Percentiles rank a stretch among this genome's conserved stretches.
Conservation (phyloP, 192 early-diverging fungal genomes). For the Dispira parvispora region DNA sequence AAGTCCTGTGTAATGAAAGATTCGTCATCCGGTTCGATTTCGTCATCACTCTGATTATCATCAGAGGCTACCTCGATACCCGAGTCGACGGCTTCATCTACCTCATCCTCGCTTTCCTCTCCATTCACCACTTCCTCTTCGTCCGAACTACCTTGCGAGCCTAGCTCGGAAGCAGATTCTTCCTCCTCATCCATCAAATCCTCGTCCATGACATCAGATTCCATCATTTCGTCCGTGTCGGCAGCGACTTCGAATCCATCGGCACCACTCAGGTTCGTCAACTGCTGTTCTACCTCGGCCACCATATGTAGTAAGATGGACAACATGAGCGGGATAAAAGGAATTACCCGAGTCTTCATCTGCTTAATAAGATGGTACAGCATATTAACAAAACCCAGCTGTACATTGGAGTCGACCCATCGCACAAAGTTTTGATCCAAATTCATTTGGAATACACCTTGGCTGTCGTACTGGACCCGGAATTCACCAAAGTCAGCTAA, state of each 20-base stretch:
- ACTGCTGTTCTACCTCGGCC: conserved; percentile 37
- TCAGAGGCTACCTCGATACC: conserved; percentile 6
- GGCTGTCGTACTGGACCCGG: too few species aligned
- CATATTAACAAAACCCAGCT: too few species aligned
- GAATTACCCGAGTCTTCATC: conserved; percentile 12
- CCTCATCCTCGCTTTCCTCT: conserved; percentile 8
- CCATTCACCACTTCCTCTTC: conserved; percentile 8
- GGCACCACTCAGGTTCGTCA: conserved; percentile 18
- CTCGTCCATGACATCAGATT: conserved; percentile 13
- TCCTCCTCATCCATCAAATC: conserved; percentile 12
- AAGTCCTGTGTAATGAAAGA: not conserved
- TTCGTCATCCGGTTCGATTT: conserved; percentile 2
- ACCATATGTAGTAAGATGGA: conserved; percentile 60
- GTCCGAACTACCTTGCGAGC: conserved; percentile 11
- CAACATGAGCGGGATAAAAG: conserved; percentile 54
- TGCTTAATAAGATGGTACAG: too few species aligned
- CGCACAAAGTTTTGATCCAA: too few species aligned
- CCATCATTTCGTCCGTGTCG: conserved; percentile 16
- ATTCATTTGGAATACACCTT: too few species aligned
- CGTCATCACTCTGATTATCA: conserved; percentile 11
- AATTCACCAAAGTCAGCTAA: too few species aligned
- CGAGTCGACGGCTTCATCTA: not conserved
- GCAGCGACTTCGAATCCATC: conserved; percentile 11
- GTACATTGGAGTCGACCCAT: too few species aligned
- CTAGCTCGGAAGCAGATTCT: conserved; percentile 7